These are phyloP conservation scores for Citrullus colocynthis DNA, from an alignment of 306 rosid genomes.

Conservation along the genomic window DNA sequence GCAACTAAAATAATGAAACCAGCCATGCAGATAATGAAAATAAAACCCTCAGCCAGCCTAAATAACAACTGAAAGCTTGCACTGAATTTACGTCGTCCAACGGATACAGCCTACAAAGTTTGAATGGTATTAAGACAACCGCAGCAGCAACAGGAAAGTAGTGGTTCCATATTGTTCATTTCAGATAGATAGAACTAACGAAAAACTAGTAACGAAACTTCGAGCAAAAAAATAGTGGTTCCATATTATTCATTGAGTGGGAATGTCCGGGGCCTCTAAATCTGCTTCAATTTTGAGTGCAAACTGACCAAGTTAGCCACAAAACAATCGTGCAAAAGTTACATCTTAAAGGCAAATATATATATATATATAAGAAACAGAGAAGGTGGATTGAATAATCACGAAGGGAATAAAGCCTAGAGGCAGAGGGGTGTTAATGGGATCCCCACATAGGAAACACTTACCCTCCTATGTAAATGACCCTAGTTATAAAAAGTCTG, in stretches of 20 bases:
- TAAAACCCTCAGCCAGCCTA: conserved; percentile 53
- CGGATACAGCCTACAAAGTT: conserved; percentile 49
- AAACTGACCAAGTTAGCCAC: not conserved
- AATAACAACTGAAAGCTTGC: conserved; percentile 78
- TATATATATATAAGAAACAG: too few relatives aligned
- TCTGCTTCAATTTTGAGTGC: not conserved
- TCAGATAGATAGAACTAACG: too few relatives aligned
- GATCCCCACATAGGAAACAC: not conserved
- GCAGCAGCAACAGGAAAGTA: not conserved
- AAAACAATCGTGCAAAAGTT: not conserved
- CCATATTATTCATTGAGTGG: too few relatives aligned
- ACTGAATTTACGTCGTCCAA: conserved; percentile 73
- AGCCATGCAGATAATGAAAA: conserved; percentile 43
- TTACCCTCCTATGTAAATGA: not conserved
- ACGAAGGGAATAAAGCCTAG: too few relatives aligned
- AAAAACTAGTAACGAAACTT: too few relatives aligned
- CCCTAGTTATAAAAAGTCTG: not conserved
- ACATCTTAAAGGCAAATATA: too few relatives aligned
- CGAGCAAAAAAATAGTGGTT: too few relatives aligned
- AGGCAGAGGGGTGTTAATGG: not conserved
- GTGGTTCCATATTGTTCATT: not conserved
- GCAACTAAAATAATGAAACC: conserved; percentile 51
- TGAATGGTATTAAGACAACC: not conserved
- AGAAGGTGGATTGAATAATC: too few relatives aligned
- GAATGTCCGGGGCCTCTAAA: not conserved